Base-by-base conservation (phyloP, 495 filamentous ascomycete species). In the Neurospora pannonica region DNA sequence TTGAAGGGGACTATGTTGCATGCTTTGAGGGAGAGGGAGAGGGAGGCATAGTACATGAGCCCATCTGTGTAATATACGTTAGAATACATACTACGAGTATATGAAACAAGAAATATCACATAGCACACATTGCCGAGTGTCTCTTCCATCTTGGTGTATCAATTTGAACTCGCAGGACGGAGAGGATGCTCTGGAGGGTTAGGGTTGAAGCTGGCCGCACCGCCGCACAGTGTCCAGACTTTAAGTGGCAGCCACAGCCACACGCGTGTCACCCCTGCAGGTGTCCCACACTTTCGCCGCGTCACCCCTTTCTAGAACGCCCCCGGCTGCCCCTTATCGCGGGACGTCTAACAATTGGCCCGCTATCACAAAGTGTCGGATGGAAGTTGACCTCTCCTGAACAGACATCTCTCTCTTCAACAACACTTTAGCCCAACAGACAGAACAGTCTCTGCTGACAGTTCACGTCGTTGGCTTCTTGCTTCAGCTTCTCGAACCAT, bases 1-100 rank as follows among this genome's bases (percentile, higher is more conserved):
- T 70, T 83, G 62, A 76, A 75, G 76, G 42, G 48, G 40, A 82
- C 70, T 67, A 67, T 83, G 24, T 69, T 82, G 24, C 74, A 78
- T 8, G 40, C 74, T 19, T 31, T 80, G 38, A 74, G 72, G 46
- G 72, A 74, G 42, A 74, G 72, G 46, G 72, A 74, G 42, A 67
- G 54, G 54, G 54, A 67, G 54, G 54, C 42, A 19, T 42, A 42
- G 6, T 42, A 19, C 13, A 39, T 39, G 38, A 39, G 38, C 38
- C 38, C 38, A 0, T 39, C 38, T 39, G 11, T 39, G 38, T 39
- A 13, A 15, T 39, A 39, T 42, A 42, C 39, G 39, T 42, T 42
- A 42, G 15, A 19, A 42, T 42, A 42, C 39, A 17, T 42, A 38
- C 36, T 39, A 13, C 11, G 38, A 39, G 38, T 39, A n/a, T 43